Percentiles rank a stretch among this genome's conserved stretches.
phyloP scores from a whole-genome alignment of 2,329 filamentous ascomycete species.

The Coniochaeta ligniaria region DNA sequence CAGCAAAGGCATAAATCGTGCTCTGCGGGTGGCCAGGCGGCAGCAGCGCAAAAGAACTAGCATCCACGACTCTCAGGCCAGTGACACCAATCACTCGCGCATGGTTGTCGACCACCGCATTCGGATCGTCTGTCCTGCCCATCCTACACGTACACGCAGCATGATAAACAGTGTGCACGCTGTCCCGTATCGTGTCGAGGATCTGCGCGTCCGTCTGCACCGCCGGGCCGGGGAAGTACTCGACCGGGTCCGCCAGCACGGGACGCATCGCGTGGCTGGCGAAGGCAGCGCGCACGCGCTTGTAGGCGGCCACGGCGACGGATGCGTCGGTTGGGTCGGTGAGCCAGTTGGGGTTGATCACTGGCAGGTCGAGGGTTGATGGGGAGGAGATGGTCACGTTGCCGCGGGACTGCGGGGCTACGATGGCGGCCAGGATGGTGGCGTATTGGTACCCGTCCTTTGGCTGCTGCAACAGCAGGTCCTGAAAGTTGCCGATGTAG shows the following conservation, averaged over 20 bases:
- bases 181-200: slow-evolving; percentile 1
- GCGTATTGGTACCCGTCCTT: slow-evolving; percentile 8
- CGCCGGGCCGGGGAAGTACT: neutral
- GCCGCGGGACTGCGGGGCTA: slow-evolving; percentile 4
- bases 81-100: neutral
- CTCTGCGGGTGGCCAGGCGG: neutral
- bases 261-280: neutral
- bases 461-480: neutral
- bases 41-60: neutral
- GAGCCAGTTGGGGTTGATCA: slow-evolving; percentile 8
- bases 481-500: slow-evolving; percentile 7
- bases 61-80: neutral
- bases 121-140: slow-evolving; percentile 3
- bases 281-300: neutral
- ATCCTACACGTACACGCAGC: neutral
- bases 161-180: slow-evolving; percentile 5
- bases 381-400: slow-evolving; percentile 6
- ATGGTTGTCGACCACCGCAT: neutral
- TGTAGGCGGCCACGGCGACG: neutral
- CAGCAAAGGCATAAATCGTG: neutral
- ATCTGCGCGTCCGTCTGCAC: slow-evolving; percentile 6
- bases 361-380: slow-evolving; percentile 5
- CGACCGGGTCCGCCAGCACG: neutral
- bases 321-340: neutral
- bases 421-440: slow-evolving; percentile 10